phyloP scores from a whole-genome alignment of 306 rosid genomes.

The Castanopsis chinensis region DNA sequence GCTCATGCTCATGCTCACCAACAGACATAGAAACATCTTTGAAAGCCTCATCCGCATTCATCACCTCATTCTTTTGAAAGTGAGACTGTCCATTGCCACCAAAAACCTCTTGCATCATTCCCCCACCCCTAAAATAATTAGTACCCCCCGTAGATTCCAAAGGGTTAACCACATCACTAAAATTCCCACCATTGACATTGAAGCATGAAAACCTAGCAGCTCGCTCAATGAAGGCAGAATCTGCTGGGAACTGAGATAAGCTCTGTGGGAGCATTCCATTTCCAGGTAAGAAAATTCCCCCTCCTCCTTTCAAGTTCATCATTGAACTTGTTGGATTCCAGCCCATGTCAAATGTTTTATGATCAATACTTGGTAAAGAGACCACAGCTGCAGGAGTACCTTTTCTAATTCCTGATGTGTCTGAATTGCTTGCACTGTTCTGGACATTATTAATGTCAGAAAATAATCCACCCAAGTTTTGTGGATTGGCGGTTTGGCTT shows the following conservation, averaged over 20 bases:
- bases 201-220: constrained; percentile 91
- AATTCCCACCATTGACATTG: constrained; percentile 59
- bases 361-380: constrained; percentile 49
- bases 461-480: constrained; percentile 49
- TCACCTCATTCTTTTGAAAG: constrained; percentile 37
- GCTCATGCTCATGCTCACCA: not conserved
- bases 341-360: constrained; percentile 53
- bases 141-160: constrained; percentile 50
- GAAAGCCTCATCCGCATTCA: constrained; percentile 47
- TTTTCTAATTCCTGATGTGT: constrained; percentile 42
- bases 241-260: constrained; percentile 85
- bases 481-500: constrained; percentile 35
- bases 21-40: constrained; percentile 44
- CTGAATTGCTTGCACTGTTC: constrained; percentile 42
- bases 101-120: constrained; percentile 43
- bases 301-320: constrained; percentile 33
- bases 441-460: constrained; percentile 45
- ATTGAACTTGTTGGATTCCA: constrained; percentile 56
- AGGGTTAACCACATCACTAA: constrained; percentile 50
- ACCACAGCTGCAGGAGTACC: constrained; percentile 30
- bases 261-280: constrained; percentile 54
- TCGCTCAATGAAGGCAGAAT: constrained; percentile 85
- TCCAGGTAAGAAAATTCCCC: constrained; percentile 49
- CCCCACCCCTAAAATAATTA: constrained; percentile 27
- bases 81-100: constrained; percentile 52